These are phyloP conservation scores for Penicillium sp. DNA, from an alignment of 2,329 filamentous ascomycete species.

Conservation along the genomic window DNA sequence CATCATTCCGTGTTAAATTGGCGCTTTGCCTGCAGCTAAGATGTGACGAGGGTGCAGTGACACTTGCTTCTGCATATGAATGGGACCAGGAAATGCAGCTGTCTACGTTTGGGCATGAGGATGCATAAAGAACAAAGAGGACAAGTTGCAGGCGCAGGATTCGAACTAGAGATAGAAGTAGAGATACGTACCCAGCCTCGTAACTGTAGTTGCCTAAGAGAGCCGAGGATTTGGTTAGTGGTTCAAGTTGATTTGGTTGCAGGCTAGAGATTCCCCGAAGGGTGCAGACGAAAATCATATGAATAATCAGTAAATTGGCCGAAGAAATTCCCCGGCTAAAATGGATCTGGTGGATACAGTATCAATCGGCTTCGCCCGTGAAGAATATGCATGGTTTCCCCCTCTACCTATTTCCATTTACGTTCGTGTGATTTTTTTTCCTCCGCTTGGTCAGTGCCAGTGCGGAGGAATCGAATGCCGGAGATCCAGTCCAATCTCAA, in stretches of 20 bases:
- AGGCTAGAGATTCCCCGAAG: background rate
- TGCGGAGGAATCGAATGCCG: background rate
- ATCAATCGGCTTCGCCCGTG: background rate
- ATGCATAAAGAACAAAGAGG: background rate
- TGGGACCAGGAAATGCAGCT: background rate
- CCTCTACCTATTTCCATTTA: background rate
- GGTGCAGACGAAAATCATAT: background rate
- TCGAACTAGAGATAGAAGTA: background rate
- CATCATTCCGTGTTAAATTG: background rate
- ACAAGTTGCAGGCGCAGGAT: background rate
- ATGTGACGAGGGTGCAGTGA: constrained; percentile 4
- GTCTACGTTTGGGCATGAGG: background rate
- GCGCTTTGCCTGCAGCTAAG: background rate
- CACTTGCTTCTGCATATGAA: background rate
- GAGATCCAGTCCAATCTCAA: background rate
- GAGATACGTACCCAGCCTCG: background rate
- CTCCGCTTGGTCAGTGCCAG: background rate
- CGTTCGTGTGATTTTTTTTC: background rate
- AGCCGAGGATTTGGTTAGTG: too few species aligned
- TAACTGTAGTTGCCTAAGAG: background rate
- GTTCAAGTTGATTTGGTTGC: too few species aligned
- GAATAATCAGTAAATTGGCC: background rate
- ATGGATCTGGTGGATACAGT: background rate
- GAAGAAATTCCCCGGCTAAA: background rate
- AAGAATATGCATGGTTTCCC: background rate